Evolutionary conservation across 345 rosid genomes (phyloP).

Genomic region (Sonneratia alba): DNA sequence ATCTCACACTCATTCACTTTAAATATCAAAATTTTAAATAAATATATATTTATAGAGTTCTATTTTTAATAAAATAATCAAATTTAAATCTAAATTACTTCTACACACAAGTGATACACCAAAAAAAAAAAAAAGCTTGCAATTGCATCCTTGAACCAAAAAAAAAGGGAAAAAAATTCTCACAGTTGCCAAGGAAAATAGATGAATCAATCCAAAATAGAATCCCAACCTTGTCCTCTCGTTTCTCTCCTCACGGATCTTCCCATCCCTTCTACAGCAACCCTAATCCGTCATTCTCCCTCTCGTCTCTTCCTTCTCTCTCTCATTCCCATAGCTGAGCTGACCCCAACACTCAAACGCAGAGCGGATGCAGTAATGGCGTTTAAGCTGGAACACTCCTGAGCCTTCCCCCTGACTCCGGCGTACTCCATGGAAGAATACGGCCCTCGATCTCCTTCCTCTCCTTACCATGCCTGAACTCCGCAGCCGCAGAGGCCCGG

Average conservation of each 20-base stretch:
- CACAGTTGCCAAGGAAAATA: not conserved
- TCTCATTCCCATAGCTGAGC: not conserved
- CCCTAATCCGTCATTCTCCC: conserved; percentile 3
- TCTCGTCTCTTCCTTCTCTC: not conserved
- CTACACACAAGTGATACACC: too few relatives aligned
- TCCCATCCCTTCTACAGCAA: not conserved
- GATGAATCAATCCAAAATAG: not conserved
- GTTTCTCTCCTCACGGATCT: not conserved
- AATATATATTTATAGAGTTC: too few relatives aligned
- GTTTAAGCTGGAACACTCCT: not conserved
- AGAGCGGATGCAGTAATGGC: not conserved
- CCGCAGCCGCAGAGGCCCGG: conserved; percentile 3
- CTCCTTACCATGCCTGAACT: conserved; percentile 2
- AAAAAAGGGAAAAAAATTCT: too few relatives aligned
- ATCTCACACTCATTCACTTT: too few relatives aligned
- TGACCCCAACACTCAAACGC: not conserved
- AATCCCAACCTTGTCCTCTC: conserved; percentile 1
- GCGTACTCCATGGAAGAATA: not conserved
- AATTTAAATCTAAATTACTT: too few relatives aligned
- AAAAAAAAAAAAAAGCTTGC: too few relatives aligned
- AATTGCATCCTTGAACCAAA: too few relatives aligned
- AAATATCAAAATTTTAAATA: too few relatives aligned
- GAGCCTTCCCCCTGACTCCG: not conserved
- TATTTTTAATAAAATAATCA: too few relatives aligned
- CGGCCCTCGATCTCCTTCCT: not conserved